Conservation (phyloP, 257 asterid genomes). For the Linderniella brevidens region DNA sequence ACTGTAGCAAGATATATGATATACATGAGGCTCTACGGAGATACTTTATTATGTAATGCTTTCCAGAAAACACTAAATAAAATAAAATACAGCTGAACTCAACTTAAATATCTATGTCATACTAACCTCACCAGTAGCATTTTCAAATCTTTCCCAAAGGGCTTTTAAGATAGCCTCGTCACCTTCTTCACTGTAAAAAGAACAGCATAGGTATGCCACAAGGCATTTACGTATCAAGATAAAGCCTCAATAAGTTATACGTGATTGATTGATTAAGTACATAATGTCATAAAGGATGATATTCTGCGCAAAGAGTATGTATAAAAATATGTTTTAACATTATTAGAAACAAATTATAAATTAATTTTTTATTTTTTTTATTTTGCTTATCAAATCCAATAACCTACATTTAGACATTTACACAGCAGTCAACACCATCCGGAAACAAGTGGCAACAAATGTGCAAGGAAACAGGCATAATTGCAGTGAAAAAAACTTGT, state of each 20-base stretch:
- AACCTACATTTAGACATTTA: no score
- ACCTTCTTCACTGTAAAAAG: slow-evolving; percentile 57
- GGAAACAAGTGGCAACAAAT: no score
- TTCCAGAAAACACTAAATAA: slow-evolving; percentile 7
- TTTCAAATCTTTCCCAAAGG: slow-evolving; percentile 50
- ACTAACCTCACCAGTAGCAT: slow-evolving; percentile 59
- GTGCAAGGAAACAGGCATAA: no score
- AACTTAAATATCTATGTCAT: slow-evolving; percentile 6
- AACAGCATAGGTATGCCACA: slow-evolving; percentile 14
- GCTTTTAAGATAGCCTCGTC: slow-evolving; percentile 78
- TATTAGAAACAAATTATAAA: no score
- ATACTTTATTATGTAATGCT: slow-evolving; percentile 2
- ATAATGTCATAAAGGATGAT: no score
- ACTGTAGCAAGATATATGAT: no score
- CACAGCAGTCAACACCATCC: no score
- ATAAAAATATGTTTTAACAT: no score
- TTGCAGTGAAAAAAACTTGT: no score
- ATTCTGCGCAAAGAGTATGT: no score
- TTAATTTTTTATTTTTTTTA: no score
- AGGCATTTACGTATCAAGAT: slow-evolving; percentile 5
- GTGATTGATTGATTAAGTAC: neutral
- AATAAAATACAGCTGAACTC: slow-evolving; percentile 6
- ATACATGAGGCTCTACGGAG: neutral
- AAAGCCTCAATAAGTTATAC: neutral
- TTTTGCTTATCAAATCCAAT: no score